phyloP scores from a whole-genome alignment of 148 eudicot species.

The Nepenthes mirabilis region DNA sequence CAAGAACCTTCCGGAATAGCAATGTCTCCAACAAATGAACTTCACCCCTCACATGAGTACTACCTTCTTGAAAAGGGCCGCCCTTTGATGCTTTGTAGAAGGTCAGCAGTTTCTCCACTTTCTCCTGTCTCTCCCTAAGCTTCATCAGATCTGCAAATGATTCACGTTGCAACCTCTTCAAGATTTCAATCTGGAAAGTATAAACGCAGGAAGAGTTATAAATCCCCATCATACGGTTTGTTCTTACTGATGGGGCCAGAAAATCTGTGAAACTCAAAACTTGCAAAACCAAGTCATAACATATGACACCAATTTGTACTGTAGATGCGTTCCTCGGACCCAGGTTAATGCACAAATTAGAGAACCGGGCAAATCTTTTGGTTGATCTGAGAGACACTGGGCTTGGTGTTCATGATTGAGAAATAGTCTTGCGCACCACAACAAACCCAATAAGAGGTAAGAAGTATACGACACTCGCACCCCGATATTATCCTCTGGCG shows the following conservation, averaged over 20 bases:
- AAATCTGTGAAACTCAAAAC: constrained; percentile 15
- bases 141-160: constrained; percentile 95
- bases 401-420: no score
- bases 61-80: constrained; percentile 56
- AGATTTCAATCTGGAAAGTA: constrained; percentile 84
- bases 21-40: constrained; percentile 50
- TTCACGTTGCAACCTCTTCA: constrained; percentile 95
- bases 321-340: neutral
- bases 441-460: no score
- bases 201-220: constrained; percentile 32
- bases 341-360: no score
- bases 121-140: constrained; percentile 88
- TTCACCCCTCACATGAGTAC: constrained; percentile 72
- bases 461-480: no score
- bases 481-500: no score
- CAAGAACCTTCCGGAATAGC: constrained; percentile 30
- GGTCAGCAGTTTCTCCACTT: constrained; percentile 61
- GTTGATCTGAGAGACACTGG: no score
- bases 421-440: no score
- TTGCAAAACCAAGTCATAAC: neutral
- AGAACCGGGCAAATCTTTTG: no score
- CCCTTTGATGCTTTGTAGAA: constrained; percentile 49
- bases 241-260: constrained; percentile 26
- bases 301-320: neutral
- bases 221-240: constrained; percentile 30